Conservation (phyloP, 148 eudicot species). For the Tetragonia tetragonoides region DNA sequence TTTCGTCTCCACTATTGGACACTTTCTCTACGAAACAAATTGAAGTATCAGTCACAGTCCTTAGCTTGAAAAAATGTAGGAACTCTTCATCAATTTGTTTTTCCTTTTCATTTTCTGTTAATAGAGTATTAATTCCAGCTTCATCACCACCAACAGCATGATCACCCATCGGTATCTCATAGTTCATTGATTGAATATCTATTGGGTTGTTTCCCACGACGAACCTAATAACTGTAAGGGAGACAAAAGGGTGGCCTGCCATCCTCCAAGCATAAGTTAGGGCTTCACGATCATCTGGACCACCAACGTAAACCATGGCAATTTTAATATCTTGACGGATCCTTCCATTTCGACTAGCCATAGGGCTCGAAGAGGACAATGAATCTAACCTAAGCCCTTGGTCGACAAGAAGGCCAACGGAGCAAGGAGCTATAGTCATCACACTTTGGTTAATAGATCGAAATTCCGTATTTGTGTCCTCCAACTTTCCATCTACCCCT, state of each 20-base stretch:
- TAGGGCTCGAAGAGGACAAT: background rate
- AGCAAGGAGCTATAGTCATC: constrained; percentile 44
- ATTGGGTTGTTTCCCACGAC: constrained; percentile 23
- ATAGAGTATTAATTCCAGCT: background rate
- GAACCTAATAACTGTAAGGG: constrained; percentile 52
- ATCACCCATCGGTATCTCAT: background rate
- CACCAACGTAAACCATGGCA: constrained; percentile 58
- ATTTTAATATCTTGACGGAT: constrained; percentile 10
- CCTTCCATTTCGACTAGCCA: background rate
- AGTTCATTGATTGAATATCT: background rate
- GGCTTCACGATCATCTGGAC: constrained; percentile 79
- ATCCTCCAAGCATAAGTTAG: constrained; percentile 57
- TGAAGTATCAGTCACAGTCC: constrained; percentile 13
- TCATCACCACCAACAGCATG: background rate
- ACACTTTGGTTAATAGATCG: constrained; percentile 41
- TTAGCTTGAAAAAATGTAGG: constrained; percentile 24
- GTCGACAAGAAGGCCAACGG: constrained; percentile 46
- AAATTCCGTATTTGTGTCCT: constrained; percentile 38
- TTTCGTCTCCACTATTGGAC: constrained; percentile 46
- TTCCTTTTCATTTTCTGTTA: constrained; percentile 34
- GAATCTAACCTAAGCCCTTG: constrained; percentile 32
- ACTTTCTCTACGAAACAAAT: constrained; percentile 33
- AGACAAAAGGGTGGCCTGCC: constrained; percentile 31
- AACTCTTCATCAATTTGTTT: constrained; percentile 37
- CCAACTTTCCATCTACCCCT: constrained; percentile 40